Conservation (phyloP, 768 basidiomycete species). For the Tulasnella sp. region DNA sequence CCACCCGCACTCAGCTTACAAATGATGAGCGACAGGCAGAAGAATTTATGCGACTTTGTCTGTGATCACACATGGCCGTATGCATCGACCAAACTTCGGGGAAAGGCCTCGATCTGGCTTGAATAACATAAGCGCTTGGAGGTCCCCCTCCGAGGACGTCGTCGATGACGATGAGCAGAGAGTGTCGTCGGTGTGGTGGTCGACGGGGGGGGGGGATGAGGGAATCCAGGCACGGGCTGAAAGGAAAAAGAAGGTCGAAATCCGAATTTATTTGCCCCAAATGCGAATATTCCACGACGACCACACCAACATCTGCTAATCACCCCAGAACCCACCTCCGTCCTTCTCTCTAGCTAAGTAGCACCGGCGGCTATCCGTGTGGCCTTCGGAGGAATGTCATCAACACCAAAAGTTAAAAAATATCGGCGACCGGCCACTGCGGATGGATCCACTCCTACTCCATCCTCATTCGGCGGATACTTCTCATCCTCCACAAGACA, state of each 20-base stretch:
- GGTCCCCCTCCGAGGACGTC: not conserved
- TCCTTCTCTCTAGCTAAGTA: no score
- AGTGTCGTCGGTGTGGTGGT: not conserved
- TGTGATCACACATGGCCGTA: not conserved
- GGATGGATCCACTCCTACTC: not conserved
- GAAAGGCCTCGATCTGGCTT: not conserved
- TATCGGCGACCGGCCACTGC: not conserved
- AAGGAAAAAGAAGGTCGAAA: not conserved
- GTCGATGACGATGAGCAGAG: not conserved
- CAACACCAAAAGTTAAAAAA: constrained; percentile 1
- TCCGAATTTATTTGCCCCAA: not conserved
- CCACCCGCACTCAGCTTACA: not conserved
- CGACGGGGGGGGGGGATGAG: not conserved
- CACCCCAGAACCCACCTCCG: no score
- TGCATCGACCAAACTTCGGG: not conserved
- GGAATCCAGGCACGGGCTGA: not conserved
- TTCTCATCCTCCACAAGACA: not conserved
- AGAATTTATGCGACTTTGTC: not conserved
- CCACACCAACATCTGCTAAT: constrained; percentile 7
- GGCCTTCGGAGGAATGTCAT: not conserved
- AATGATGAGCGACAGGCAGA: not conserved
- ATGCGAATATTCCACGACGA: constrained; percentile 9
- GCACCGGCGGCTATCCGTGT: not conserved
- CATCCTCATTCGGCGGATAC: not conserved
- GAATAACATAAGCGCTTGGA: constrained; percentile 1